These are phyloP conservation scores for Citrus sp. DNA, from an alignment of 345 rosid species.

Conservation along the genomic window DNA sequence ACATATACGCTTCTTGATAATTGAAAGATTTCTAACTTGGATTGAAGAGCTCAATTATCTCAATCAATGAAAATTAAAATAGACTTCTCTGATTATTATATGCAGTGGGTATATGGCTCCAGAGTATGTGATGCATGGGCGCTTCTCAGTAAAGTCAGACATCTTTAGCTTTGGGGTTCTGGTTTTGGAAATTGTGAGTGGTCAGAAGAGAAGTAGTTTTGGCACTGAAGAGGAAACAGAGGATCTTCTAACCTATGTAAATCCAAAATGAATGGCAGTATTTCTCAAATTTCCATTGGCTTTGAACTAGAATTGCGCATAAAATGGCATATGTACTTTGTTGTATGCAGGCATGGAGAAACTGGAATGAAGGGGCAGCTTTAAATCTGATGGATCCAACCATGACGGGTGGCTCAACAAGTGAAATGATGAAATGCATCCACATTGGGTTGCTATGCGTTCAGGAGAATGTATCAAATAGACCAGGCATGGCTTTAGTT, in stretches of 20 bases:
- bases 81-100: background rate
- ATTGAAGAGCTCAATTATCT: background rate
- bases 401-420: conserved; percentile 4
- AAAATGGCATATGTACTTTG: background rate
- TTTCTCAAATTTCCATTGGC: background rate
- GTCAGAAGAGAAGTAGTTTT: conserved; percentile 27
- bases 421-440: conserved; percentile 37
- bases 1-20: background rate
- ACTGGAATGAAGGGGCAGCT: conserved; percentile 31
- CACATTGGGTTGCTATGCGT: conserved; percentile 39
- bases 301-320: background rate
- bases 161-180: conserved; percentile 44
- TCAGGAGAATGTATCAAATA: conserved; percentile 31
- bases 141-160: conserved; percentile 38
- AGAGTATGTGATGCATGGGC: conserved; percentile 43
- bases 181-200: conserved; percentile 36
- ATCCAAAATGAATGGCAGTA: background rate
- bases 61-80: background rate
- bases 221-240: conserved; percentile 11
- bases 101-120: conserved; percentile 44
- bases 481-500: conserved; percentile 33
- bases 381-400: conserved; percentile 19
- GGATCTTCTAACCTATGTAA: conserved; percentile 34
- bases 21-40: background rate
- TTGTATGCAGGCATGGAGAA: conserved; percentile 41